Conservation (phyloP, 1,139 yeast genomes). For the Magnusiomyces tetraspermus region DNA sequence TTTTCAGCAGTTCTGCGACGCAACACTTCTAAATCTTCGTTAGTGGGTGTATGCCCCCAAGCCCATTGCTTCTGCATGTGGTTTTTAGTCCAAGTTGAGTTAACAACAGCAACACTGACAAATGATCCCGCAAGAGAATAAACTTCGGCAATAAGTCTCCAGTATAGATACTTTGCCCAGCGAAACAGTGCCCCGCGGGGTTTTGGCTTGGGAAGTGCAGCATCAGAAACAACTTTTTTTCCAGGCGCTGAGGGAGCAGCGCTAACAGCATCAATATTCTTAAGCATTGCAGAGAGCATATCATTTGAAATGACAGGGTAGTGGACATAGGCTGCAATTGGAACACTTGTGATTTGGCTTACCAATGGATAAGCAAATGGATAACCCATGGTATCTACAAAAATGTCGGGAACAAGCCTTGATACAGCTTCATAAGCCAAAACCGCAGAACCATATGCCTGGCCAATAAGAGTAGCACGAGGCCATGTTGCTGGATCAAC, state of each 20-base stretch:
- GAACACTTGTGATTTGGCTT: constrained; percentile 47
- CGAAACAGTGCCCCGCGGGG: constrained; percentile 14
- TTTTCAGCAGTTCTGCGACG: no score
- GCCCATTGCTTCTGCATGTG: constrained; percentile 63
- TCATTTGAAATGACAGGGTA: constrained; percentile 86
- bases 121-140: constrained; percentile 60
- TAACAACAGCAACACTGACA: constrained; percentile 60
- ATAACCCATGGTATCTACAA: constrained; percentile 89
- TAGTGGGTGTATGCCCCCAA: constrained; percentile 27
- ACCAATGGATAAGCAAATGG: constrained; percentile 63
- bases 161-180: constrained; percentile 51
- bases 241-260: not conserved
- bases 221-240: not conserved
- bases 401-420: constrained; percentile 74
- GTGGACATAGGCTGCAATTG: constrained; percentile 81
- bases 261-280: constrained; percentile 16
- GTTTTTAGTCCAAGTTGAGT: constrained; percentile 84
- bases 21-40: not conserved
- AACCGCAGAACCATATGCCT: constrained; percentile 68
- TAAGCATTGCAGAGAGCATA: constrained; percentile 45
- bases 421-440: constrained; percentile 63
- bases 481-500: constrained; percentile 74
- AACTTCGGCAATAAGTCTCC: constrained; percentile 51
- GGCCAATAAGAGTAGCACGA: constrained; percentile 72
- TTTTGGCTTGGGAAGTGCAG: not conserved